A percentile compares a stretch with the other conserved stretches of the same genome.
Conservation (phyloP, 83 land plant genomes). For the Picea abies region DNA sequence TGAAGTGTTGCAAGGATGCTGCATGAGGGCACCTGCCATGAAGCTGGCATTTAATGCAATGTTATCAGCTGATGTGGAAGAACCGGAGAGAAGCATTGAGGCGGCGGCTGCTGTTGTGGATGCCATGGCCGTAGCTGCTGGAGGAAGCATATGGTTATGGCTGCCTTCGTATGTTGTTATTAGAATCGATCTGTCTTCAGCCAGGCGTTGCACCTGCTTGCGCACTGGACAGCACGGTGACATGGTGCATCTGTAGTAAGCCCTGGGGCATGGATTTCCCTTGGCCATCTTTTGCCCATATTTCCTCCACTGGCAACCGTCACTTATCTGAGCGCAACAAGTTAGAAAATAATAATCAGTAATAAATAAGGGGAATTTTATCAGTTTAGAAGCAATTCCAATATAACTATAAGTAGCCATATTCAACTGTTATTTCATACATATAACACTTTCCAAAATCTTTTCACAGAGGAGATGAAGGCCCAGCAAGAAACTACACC, state of each 20-base stretch:
- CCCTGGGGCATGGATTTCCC: conserved; percentile 73
- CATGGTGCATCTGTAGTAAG: conserved; percentile 74
- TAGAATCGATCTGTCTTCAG: conserved; percentile 57
- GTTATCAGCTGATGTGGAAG: conserved; percentile 16
- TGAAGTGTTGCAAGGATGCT: conserved; percentile 43
- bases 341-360: too few relatives aligned
- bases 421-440: too few relatives aligned
- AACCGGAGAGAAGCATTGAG: conserved; percentile 64
- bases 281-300: conserved; percentile 72
- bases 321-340: conserved; percentile 36
- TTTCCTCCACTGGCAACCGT: conserved; percentile 72
- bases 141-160: conserved; percentile 74
- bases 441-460: too few relatives aligned
- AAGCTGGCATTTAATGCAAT: conserved; percentile 13
- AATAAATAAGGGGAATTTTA: too few relatives aligned
- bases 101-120: conserved; percentile 68
- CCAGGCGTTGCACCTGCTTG: conserved; percentile 73
- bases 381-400: too few relatives aligned
- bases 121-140: conserved; percentile 63
- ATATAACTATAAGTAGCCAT: too few relatives aligned
- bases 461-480: too few relatives aligned
- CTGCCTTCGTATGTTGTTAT: conserved; percentile 79
- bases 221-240: conserved; percentile 63
- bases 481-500: too few relatives aligned
- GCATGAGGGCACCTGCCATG: conserved; percentile 29